Conservation (phyloP, 2,329 filamentous ascomycete species). For the Nigrograna mackinnonii region DNA sequence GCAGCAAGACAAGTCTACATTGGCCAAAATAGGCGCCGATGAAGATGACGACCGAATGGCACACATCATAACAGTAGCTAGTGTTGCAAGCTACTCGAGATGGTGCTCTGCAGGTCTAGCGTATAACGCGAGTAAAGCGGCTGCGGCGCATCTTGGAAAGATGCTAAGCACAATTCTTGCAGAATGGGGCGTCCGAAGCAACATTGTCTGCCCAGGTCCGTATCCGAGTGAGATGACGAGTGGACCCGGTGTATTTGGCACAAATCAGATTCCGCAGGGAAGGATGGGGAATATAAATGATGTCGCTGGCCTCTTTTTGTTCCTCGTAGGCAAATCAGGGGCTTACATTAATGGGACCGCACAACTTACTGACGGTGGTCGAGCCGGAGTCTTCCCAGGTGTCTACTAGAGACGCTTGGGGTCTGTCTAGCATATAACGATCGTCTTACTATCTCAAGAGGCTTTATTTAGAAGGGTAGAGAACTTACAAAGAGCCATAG, state of each 20-base stretch:
- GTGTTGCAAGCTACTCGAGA: constrained; percentile 45
- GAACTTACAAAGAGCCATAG: no score
- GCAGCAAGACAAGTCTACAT: constrained; percentile 20
- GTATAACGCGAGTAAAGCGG: constrained; percentile 51
- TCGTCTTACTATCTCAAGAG: no score
- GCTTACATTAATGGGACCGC: constrained; percentile 59
- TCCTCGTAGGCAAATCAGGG: constrained; percentile 55
- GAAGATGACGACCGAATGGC: constrained; percentile 42
- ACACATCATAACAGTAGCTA: constrained; percentile 52
- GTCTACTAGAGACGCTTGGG: constrained; percentile 41
- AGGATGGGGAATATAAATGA: constrained; percentile 49
- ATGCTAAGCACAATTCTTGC: constrained; percentile 46
- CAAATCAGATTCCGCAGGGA: constrained; percentile 42
- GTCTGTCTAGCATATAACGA: no score
- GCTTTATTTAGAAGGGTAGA: no score
- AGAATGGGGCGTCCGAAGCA: constrained; percentile 50
- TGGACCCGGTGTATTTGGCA: constrained; percentile 30
- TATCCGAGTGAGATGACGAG: constrained; percentile 51
- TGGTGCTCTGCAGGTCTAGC: constrained; percentile 40
- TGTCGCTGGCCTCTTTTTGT: constrained; percentile 54
- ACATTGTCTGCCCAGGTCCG: constrained; percentile 50
- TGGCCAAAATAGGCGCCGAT: constrained; percentile 23
- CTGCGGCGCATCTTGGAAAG: constrained; percentile 49
- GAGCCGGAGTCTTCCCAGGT: constrained; percentile 36
- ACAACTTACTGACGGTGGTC: constrained; percentile 52